phyloP scores from a whole-genome alignment of 208 protist genomes.

The Leptomonas pyrrhocoris region DNA sequence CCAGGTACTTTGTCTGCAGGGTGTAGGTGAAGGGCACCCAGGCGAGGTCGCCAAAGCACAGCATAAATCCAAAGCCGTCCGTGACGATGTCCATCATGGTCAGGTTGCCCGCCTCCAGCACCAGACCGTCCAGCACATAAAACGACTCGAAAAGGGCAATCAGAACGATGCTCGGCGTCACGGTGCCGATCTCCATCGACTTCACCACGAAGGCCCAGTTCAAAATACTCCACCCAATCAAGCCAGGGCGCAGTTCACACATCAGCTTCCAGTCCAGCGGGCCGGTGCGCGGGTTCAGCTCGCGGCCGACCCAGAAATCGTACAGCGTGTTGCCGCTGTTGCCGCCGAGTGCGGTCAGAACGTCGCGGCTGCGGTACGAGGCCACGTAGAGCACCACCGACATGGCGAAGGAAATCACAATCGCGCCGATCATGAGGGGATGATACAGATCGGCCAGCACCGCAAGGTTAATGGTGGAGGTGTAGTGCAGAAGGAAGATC shows the following conservation, averaged over 20 bases:
- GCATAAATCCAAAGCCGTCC: slow-evolving; percentile 97
- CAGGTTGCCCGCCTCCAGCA: slow-evolving; percentile 91
- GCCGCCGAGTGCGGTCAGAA: slow-evolving; percentile 75
- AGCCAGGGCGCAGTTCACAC: slow-evolving; percentile 94
- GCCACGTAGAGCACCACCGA: slow-evolving; percentile 65
- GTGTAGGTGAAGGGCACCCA: slow-evolving; percentile 97
- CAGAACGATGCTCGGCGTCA: slow-evolving; percentile 86
- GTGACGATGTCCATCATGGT: slow-evolving; percentile 97
- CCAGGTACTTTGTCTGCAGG: slow-evolving; percentile 92
- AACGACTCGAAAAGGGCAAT: slow-evolving; percentile 86
- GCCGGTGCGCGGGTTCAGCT: slow-evolving; percentile 94
- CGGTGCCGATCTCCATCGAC: slow-evolving; percentile 57
- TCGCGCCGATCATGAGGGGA: slow-evolving; percentile 73
- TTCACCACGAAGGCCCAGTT: slow-evolving; percentile 92
- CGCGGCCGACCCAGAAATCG: slow-evolving; percentile 96
- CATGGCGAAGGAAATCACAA: slow-evolving; percentile 72
- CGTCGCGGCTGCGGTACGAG: slow-evolving; percentile 64
- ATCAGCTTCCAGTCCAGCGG: slow-evolving; percentile 97
- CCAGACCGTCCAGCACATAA: slow-evolving; percentile 95
- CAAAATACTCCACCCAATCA: slow-evolving; percentile 96
- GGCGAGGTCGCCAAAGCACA: slow-evolving; percentile 94
- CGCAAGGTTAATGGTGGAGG: slow-evolving; percentile 47
- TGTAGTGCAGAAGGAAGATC: slow-evolving; percentile 51
- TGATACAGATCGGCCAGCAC: slow-evolving; percentile 62
- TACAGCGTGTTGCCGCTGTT: slow-evolving; percentile 91